Evolutionary conservation across 768 basidiomycete genomes (phyloP).

Genomic region (Podaxis mareebaensis): DNA sequence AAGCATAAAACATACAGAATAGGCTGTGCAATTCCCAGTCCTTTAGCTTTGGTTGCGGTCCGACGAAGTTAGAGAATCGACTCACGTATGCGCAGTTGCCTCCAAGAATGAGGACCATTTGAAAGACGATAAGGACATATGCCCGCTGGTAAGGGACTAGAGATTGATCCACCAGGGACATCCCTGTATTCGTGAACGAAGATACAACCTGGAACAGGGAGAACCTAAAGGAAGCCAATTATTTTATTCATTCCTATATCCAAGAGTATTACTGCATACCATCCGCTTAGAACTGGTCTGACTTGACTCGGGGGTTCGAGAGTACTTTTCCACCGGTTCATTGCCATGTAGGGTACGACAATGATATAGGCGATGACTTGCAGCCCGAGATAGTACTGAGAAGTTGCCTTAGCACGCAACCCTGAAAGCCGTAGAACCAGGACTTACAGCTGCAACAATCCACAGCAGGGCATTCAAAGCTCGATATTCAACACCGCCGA

Average conservation of each 20-base stretch:
- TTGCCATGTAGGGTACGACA: constrained; percentile 79
- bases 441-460: constrained; percentile 72
- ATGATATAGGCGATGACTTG: constrained; percentile 73
- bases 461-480: constrained; percentile 79
- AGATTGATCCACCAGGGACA: constrained; percentile 83
- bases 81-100: constrained; percentile 94
- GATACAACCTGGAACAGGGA: constrained; percentile 84
- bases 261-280: constrained; percentile 43
- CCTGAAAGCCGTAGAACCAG: constrained; percentile 1
- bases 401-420: constrained; percentile 10
- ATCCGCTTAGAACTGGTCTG: constrained; percentile 56
- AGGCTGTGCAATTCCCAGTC: constrained; percentile 47
- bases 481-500: constrained; percentile 93
- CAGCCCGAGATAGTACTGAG: constrained; percentile 74
- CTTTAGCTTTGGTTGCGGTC: background rate
- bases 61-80: constrained; percentile 23
- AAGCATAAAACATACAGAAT: constrained; percentile 65
- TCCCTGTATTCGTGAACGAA: constrained; percentile 87
- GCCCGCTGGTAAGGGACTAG: constrained; percentile 92
- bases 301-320: constrained; percentile 64
- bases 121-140: constrained; percentile 73
- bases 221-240: constrained; percentile 53
- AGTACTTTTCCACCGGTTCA: constrained; percentile 54
- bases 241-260: background rate
- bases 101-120: constrained; percentile 79